phyloP scores from a whole-genome alignment of 164 flowering plant genomes.

The Vitis cinerea region DNA sequence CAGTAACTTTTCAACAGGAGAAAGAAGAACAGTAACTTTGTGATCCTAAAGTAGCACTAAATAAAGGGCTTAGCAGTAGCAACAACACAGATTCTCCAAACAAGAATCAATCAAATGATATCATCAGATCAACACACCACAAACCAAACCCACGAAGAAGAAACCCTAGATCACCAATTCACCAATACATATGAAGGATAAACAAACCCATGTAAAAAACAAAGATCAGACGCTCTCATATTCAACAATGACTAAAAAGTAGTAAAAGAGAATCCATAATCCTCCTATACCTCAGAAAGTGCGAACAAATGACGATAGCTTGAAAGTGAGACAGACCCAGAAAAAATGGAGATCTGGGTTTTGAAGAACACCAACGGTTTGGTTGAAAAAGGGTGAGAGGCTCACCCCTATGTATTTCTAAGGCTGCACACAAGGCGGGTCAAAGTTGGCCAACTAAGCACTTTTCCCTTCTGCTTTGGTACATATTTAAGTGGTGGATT shows the following conservation, averaged over 20 bases:
- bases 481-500: neutral
- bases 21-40: neutral
- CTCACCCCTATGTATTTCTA: neutral
- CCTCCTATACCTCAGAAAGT: neutral
- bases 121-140: neutral
- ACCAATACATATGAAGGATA: neutral
- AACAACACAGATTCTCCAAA: neutral
- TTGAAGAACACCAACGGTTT: neutral
- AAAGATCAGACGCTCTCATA: too few relatives aligned
- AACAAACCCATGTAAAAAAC: neutral
- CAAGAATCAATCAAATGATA: neutral
- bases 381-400: neutral
- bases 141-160: neutral
- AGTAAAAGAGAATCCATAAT: neutral
- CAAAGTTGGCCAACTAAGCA: neutral
- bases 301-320: neutral
- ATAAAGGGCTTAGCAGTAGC: neutral
- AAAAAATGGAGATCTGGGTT: conserved; percentile 15
- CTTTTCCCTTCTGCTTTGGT: neutral
- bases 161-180: neutral
- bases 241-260: neutral
- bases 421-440: neutral
- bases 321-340: conserved; percentile 3
- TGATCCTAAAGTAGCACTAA: neutral
- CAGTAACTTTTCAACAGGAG: neutral